A percentile compares a stretch with the other conserved stretches of the same genome.
These are phyloP conservation scores for Agrostemma githago DNA, from an alignment of 148 eudicot genomes.

Conservation along the genomic window DNA sequence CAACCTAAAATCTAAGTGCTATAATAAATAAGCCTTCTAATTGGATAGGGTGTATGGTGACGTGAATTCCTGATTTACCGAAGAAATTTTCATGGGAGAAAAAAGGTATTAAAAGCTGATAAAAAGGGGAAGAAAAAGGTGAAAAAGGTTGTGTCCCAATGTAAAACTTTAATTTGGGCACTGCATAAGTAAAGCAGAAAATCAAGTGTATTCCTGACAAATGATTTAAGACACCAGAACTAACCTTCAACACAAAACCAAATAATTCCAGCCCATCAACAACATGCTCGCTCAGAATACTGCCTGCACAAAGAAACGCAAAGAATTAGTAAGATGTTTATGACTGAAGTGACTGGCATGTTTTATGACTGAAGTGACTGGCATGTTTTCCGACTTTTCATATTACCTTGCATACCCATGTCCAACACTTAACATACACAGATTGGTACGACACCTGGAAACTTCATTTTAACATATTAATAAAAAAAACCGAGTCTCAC, in stretches of 20 bases:
- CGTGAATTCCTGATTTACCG: background rate
- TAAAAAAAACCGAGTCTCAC: background rate
- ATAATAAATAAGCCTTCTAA: background rate
- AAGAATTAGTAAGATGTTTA: slow-evolving; percentile 13
- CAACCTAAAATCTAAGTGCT: background rate
- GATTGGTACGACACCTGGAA: background rate
- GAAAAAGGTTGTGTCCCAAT: background rate
- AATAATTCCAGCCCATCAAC: slow-evolving; percentile 71
- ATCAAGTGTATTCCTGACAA: background rate
- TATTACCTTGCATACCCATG: background rate
- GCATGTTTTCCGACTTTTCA: background rate
- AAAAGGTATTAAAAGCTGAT: background rate
- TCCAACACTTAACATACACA: background rate
- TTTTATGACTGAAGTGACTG: background rate
- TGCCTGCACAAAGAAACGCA: slow-evolving; percentile 37
- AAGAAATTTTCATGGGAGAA: background rate
- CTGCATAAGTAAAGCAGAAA: slow-evolving; percentile 2
- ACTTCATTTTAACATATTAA: background rate
- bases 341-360: background rate
- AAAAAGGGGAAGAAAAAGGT: background rate
- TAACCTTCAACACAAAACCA: slow-evolving; percentile 79
- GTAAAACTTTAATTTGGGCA: background rate
- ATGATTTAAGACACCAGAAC: slow-evolving; percentile 13
- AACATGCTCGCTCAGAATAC: slow-evolving; percentile 41
- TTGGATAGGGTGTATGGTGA: background rate